Base-by-base conservation (phyloP, 495 filamentous ascomycete genomes). In the Neurospora tetrasperma region DNA sequence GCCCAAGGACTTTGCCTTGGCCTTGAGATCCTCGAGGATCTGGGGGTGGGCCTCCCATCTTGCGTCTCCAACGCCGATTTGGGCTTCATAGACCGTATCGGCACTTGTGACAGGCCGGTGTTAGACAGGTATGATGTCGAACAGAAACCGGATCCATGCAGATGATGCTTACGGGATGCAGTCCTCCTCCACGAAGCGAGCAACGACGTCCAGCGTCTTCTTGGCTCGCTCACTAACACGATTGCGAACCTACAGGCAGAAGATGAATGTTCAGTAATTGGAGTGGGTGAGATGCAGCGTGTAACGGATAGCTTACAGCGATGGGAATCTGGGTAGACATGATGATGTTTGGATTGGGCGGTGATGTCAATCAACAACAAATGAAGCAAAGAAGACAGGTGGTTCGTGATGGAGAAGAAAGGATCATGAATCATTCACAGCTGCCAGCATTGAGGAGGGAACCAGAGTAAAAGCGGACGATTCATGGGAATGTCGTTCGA, bases 121-220 rank as follows among this genome's bases (percentile, higher is more conserved):
- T 74, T 74, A 76, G 74, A 76, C 4, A 54, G n/a, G 16, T 59
- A 23, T 59, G 11, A 5, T 62, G 7, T 16, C 54, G 27, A 66
- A 35, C 43, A 68, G 70, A 46, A 23, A 74, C 77, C 69, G 76
- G 72, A 38, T 75, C 70, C 43, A 76, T 72, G 59, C 74, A 69
- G 70, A 68, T 5, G 74, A 42, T 66, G 27, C 86, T 83, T 79
- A 88, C 86, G 92, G 90, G 77, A 96, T 91, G 79, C 94, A 99
- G 84, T 97, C 94, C 81, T 95, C 94, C 80, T 98, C 95, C 73
- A 99, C 95, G 79, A 99, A 98, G 79, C 93, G 93, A 82, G 94
- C 92, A 73, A 98, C 93, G 85, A 95, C 68, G 70, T 85, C 82
- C 70, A 84, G 69, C 39, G 80, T 92, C 84, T 91, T 88, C 85